Evolutionary conservation across 2,329 filamentous ascomycete species (phyloP), one percentile per base, ranked within the genome.

Genomic region (Myriosclerotinia curreyana): DNA sequence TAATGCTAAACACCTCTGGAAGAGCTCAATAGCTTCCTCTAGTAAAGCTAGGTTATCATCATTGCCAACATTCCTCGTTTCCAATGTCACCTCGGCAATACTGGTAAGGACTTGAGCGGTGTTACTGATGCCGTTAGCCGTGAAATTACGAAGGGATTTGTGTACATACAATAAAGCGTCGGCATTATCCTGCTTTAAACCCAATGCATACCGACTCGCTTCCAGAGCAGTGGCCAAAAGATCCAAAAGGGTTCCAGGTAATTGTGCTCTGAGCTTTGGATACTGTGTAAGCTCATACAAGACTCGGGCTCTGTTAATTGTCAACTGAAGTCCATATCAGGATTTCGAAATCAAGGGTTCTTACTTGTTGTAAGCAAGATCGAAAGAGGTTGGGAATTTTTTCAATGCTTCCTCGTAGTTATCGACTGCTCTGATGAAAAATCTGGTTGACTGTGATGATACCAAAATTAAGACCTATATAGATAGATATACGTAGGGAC

Each of bases 351-450:
- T 49, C 15, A 76, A 25, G 22, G 20, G 42, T 22, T 22, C 81
- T 70, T 75, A 87, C 84, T 89, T 90, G 75, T 91, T 91, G 74
- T 91, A 91, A 14, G 88, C 87, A 44, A 91, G 79, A 75, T 91
- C 89, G 75, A 91, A 87, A 25, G 81, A 86, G 12, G 74, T 72
- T 2, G 87, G 86, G 72, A 85, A 86, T 66, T 79, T 83, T 56
- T 77, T 76, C 40, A 91, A 73, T 15, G 86, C 89, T 61, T 84
- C 81, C 67, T 86, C 82, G 71, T 91, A 92, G 52, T 81, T 80
- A 60, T 88, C 82, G 60, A 90, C 82, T 15, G 89, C 88, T 66
- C 86, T 79, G 68, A 85, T 80, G 72, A 84, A 86, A 69, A 85
- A 85, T 54, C 78, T 72, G 60, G 77, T 70, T 0, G 78, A 78